Conservation (phyloP, 352 stramenopile genomes). For the Pythium guiyangense region DNA sequence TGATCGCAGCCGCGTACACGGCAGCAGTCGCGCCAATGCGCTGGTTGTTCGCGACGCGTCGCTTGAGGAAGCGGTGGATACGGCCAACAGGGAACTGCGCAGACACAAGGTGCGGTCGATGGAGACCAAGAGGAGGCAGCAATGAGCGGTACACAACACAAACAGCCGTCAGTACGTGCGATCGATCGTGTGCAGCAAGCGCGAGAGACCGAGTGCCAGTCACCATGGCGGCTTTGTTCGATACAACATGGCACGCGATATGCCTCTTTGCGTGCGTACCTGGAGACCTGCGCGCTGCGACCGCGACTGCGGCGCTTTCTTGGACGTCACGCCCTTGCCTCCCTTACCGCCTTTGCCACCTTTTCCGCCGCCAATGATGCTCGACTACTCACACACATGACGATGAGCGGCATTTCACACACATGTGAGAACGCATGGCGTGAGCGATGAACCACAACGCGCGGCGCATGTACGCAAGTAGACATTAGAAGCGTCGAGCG, state of each 20-base stretch:
- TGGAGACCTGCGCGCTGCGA: constrained; percentile 97
- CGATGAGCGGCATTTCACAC: too few relatives aligned
- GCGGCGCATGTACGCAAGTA: too few relatives aligned
- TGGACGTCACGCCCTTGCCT: constrained; percentile 97
- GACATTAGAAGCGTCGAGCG: too few relatives aligned
- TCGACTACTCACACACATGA: constrained; percentile 31
- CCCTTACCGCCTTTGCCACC: constrained; percentile 98
- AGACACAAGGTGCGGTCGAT: not conserved
- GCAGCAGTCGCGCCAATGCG: constrained; percentile 98
- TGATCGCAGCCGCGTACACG: constrained; percentile 99
- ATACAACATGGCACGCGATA: not conserved
- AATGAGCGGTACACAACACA: not conserved
- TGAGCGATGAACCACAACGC: too few relatives aligned
- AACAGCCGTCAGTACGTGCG: constrained; percentile 1
- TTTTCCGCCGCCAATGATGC: constrained; percentile 92
- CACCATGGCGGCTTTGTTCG: not conserved
- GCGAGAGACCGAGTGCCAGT: not conserved
- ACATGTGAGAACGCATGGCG: too few relatives aligned
- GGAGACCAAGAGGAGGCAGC: constrained; percentile 1
- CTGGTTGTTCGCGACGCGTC: constrained; percentile 97
- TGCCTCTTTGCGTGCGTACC: constrained; percentile 31
- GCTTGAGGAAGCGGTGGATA: constrained; percentile 99
- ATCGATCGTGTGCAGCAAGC: not conserved
- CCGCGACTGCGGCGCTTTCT: constrained; percentile 98
- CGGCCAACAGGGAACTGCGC: constrained; percentile 97